Base-by-base conservation (phyloP, 768 basidiomycete genomes). In the Lepiota brunneoincarnata region DNA sequence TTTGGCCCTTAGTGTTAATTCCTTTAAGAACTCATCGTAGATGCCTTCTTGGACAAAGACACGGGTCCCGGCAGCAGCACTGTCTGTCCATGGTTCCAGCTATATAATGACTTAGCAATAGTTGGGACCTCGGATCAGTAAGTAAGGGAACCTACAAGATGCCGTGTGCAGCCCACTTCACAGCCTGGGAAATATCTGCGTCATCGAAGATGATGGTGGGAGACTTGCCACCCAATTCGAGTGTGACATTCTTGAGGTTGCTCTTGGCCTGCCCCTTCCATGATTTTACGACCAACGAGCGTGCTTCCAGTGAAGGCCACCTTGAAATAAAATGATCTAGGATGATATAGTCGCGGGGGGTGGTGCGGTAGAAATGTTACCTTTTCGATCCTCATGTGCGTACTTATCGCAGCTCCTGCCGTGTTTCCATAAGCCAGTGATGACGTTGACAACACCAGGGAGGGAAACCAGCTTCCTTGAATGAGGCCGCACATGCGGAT, bases 291-390 rank as follows among this genome's bases (percentile, higher is more conserved):
- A 7, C 94, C 93, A 20, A 86, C 82, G 37, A 85, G 72, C 1
- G 90, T 91, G 55, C 86, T 88, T 2, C 92, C 93, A 0, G 93
- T 96, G 74, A 96, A 95, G 0, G 91, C 87, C 24, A 93, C 77
- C 53, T 54, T n/a, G n/a, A n/a, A n/a, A 44, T 6, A 35, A 7
- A n/a, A 20, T 26, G 24, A 12, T 6, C 18, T 6, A 3, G 4
- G 5, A 11, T 28, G 15, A 10, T 73, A 88, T 89, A 56, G 81
- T 78, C 59, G 90, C 70, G 11, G 60, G 11, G 60, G 70, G 59
- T 74, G 74, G 70, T 89, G 86, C 34, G 74, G 70, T 4, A 76
- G 64, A 51, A 90, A 81, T 24, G 87, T 84, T 12, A 54, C 53
- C 36, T 84, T 93, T 45, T 83, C 81, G 59, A 93, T 86, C n/a